Evolutionary conservation across 2,329 filamentous ascomycete genomes (phyloP).

Genomic region (Bipolaris zeicola): DNA sequence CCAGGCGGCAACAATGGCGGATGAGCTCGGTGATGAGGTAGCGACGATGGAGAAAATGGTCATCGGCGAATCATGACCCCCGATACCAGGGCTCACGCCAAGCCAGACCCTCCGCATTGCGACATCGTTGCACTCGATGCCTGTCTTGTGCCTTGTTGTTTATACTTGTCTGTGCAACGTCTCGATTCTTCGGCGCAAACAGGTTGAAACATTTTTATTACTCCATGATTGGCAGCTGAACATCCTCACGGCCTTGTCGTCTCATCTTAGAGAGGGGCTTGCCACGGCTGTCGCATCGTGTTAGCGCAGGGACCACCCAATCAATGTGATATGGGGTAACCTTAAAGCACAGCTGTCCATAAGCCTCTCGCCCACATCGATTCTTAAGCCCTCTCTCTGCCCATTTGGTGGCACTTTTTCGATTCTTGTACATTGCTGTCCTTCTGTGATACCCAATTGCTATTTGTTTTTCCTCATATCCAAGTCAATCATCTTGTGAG

Average conservation of each 20-base stretch:
- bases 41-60: conserved; percentile 35
- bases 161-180: neutral
- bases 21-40: conserved; percentile 36
- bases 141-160: neutral
- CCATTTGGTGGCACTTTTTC: conserved; percentile 27
- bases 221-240: neutral
- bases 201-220: conserved; percentile 1
- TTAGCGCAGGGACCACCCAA: conserved; percentile 40
- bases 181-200: neutral
- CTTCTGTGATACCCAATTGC: conserved; percentile 38
- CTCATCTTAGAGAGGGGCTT: conserved; percentile 18
- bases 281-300: conserved; percentile 21
- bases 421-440: conserved; percentile 21
- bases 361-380: conserved; percentile 26
- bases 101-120: conserved; percentile 19
- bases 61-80: conserved; percentile 34
- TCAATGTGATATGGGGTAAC: conserved; percentile 32
- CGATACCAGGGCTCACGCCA: conserved; percentile 25
- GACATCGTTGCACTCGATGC: conserved; percentile 1
- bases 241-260: conserved; percentile 11
- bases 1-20: conserved; percentile 28
- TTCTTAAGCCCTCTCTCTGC: conserved; percentile 22
- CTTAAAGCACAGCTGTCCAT: conserved; percentile 47
- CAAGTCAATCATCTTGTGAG: conserved; percentile 10
- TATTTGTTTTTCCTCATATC: conserved; percentile 9